Conservation (phyloP, 106 monocot genomes). For the Acorus gramineus region DNA sequence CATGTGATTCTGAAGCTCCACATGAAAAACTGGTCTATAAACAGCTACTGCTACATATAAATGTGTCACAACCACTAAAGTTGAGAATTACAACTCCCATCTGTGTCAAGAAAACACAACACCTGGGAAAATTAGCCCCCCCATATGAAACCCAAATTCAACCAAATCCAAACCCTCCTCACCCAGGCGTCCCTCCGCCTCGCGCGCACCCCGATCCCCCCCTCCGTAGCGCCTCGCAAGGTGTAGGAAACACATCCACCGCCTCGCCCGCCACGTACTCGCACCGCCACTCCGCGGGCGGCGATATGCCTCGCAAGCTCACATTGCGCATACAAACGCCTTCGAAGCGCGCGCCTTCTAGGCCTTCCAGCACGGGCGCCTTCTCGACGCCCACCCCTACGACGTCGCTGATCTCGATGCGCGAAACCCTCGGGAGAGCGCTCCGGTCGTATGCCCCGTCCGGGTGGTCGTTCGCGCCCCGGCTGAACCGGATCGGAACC, state of each 20-base stretch:
- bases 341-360: conserved; percentile 47
- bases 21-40: too few relatives aligned
- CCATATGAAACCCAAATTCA: too few relatives aligned
- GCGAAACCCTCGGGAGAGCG: conserved; percentile 48
- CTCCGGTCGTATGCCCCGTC: conserved; percentile 49
- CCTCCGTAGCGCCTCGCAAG: conserved; percentile 33
- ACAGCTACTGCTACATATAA: too few relatives aligned
- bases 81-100: too few relatives aligned
- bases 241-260: conserved; percentile 39
- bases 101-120: too few relatives aligned
- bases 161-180: too few relatives aligned
- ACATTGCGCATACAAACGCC: conserved; percentile 59
- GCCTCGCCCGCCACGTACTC: conserved; percentile 54
- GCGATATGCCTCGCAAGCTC: conserved; percentile 27
- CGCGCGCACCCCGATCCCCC: too few relatives aligned
- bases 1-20: too few relatives aligned
- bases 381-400: conserved; percentile 29
- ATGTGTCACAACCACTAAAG: too few relatives aligned
- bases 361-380: conserved; percentile 52
- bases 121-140: too few relatives aligned
- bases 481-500: conserved; percentile 68
- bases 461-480: conserved; percentile 74
- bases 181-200: too few relatives aligned
- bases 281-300: conserved; percentile 42
- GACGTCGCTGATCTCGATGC: conserved; percentile 34